Evolutionary conservation across 768 basidiomycete species (phyloP), one percentile per base, ranked within the genome.

Genomic region (Pisolithus tinctorius): DNA sequence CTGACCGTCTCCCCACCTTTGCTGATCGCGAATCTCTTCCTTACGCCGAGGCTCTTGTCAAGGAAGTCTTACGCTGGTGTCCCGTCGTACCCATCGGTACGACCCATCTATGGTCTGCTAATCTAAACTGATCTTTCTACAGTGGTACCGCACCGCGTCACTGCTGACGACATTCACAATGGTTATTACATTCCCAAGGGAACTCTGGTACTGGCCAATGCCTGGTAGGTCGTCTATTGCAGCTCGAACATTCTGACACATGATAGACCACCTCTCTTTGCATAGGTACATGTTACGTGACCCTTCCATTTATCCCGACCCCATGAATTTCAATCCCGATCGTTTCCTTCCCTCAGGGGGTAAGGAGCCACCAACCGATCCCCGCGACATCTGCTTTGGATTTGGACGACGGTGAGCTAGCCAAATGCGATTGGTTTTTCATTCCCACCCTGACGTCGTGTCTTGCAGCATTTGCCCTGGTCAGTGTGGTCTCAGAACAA

Each of bases 301-400:
- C 47, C 58, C 66, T 1, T 51, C 53, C 53, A 72, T 66, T 26
- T 85, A 85, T 62, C 58, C 69, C 34, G 69, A 80, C 41, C 83
- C 83, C 4, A 68, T 75, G 52, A 59, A 63, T 47, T 86, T 85
- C 61, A 75, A 74, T 42, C 84, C 84, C 20, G 80, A 80, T 47
- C 78, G 84, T 29, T 85, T 79, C 64, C 68, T 85, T 30, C 66
- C 71, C 1, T 48, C 47, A 13, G 55, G 61, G 4, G 62, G 59
- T 38, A 63, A 65, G 39, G 55, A 64, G 41, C 74, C 74, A 29
- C 79, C 84, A 58, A 62, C 58, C 17, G 83, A 85, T 63, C 81
- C 83, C 53, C 79, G 78, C 49, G 72, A 72, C 45, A 61, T 82
- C 44, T 82, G 79, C 58, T 88, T 86, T 66, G 85, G 85, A 6